These are phyloP conservation scores for Blastobotrys capitulatus DNA, from an alignment of 1,139 yeast species.

Conservation along the genomic window DNA sequence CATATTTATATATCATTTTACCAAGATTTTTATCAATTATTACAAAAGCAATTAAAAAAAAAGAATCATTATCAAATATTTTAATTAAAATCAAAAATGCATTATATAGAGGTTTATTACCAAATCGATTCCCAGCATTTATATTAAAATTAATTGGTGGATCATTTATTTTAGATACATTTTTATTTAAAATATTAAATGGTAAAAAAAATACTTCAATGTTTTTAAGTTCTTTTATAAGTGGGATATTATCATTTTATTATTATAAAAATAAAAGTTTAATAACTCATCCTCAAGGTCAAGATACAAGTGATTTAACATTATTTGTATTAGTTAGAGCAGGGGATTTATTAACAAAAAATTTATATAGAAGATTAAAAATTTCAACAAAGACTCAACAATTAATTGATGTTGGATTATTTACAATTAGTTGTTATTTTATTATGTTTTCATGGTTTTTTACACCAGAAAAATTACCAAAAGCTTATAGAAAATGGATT, in stretches of 20 bases:
- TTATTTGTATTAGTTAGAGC: slow-evolving; percentile 25
- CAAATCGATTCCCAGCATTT: slow-evolving; percentile 36
- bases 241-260: slow-evolving; percentile 16
- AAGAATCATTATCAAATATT: slow-evolving; percentile 16
- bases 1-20: slow-evolving; percentile 37
- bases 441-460: slow-evolving; percentile 42
- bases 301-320: slow-evolving; percentile 25
- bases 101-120: slow-evolving; percentile 28
- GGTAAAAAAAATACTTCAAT: neutral
- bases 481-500: slow-evolving; percentile 40
- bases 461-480: slow-evolving; percentile 36
- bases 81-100: slow-evolving; percentile 18
- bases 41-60: slow-evolving; percentile 21
- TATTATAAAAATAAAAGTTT: slow-evolving; percentile 16
- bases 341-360: slow-evolving; percentile 20
- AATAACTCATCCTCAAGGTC: slow-evolving; percentile 11
- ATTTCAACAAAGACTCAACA: slow-evolving; percentile 20
- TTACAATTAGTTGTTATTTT: slow-evolving; percentile 25
- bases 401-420: slow-evolving; percentile 25
- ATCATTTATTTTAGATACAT: slow-evolving; percentile 37
- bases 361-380: slow-evolving; percentile 10
- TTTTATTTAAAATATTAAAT: slow-evolving; percentile 12
- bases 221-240: slow-evolving; percentile 16
- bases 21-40: slow-evolving; percentile 33
- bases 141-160: slow-evolving; percentile 29